phyloP scores from a whole-genome alignment of 2,329 filamentous ascomycete genomes.

The Diaporthe ampelina region DNA sequence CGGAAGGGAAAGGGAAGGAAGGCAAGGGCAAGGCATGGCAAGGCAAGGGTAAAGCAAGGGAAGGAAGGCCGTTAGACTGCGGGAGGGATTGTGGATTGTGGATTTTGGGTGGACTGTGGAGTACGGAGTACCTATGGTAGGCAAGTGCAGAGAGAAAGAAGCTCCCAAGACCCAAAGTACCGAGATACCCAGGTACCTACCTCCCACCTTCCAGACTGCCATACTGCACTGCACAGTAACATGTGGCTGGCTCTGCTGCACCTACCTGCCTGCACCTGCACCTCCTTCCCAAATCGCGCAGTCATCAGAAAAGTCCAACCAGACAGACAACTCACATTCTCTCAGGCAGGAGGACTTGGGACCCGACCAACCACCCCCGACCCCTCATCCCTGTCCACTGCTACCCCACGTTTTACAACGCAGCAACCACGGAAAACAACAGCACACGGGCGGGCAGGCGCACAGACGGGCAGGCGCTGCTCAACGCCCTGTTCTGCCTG shows the following conservation, averaged over 20 bases:
- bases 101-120: too few relatives aligned
- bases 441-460: background rate
- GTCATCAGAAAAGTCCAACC: background rate
- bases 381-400: constrained; percentile 18
- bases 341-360: background rate
- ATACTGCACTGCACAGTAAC: too few relatives aligned
- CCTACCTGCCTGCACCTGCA: background rate
- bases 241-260: background rate
- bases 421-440: constrained; percentile 10
- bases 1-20: constrained; percentile 6
- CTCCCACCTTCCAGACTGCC: too few relatives aligned
- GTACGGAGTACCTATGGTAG: too few relatives aligned
- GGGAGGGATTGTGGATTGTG: constrained; percentile 12
- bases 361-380: constrained; percentile 10
- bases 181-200: background rate
- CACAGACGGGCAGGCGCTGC: background rate
- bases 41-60: background rate
- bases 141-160: too few relatives aligned
- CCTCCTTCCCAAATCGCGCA: constrained; percentile 21
- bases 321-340: constrained; percentile 1
- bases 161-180: background rate
- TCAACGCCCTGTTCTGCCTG: background rate
- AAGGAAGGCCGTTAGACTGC: background rate
- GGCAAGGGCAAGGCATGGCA: background rate
- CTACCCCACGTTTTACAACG: constrained; percentile 34